Base-by-base conservation (phyloP, 495 filamentous ascomycete genomes). In the Neurospora sp. region DNA sequence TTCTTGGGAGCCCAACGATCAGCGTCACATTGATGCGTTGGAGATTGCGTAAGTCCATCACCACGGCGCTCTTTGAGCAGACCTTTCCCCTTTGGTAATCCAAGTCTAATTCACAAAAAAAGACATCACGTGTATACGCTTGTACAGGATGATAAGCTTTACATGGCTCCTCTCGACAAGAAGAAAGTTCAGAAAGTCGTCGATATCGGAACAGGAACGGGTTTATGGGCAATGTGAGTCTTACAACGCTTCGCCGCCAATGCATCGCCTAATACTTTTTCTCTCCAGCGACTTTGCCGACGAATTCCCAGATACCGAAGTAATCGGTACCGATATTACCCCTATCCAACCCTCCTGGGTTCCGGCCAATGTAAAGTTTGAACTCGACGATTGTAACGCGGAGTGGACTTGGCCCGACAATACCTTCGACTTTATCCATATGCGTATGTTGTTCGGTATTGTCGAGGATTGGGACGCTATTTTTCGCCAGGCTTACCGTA, bases 371-470 rank as follows among this genome's bases (percentile, higher is more conserved):
- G 79, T 83, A 62, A 80, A 81, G n/a, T 88, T 88, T 73, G 82
- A 84, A 71, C 77, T 87, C 49, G 86, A 86, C 73, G 85, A 87
- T 73, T 84, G 85, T 73, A 83, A 85, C 62, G 37, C 71, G 2
- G 76, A 78, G 27, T 89, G 86, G 87, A 75, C 81, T 14, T 86
- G 84, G 75, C 74, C 80, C 11, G 72, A 78, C n/a, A 79, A 85
- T 39, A 71, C 78, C 60, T 91, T 90, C 75, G 90, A 91, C 77
- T 88, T 87, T 70, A 83, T 91, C 70, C 87, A 90, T 76, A 81
- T 85, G 4, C 84, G 89, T 16, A 75, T 80, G 7, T 73, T 90
- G 11, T 82, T 83, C 66, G 86, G 81, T 40, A 84, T 82, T n/a
- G 79, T 90, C 54, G 77, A 76, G 37, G 82, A 89, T 74, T 90